These are phyloP conservation scores for Gastrodia elata DNA, from an alignment of 106 monocot genomes.

Conservation along the genomic window DNA sequence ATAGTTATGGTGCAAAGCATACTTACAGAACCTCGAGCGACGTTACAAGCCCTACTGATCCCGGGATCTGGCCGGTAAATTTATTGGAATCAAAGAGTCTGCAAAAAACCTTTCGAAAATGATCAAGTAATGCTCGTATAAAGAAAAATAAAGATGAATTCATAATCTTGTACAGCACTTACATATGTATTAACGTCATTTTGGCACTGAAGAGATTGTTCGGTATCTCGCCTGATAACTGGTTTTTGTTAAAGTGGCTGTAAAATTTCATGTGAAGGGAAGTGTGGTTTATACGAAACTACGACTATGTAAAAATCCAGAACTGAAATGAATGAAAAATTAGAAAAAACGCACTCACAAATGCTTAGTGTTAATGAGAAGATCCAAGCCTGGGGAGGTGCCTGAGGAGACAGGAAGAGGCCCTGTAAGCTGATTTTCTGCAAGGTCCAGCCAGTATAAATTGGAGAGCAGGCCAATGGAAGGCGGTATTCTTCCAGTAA, in stretches of 20 bases:
- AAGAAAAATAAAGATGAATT: neutral
- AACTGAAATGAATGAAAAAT: neutral
- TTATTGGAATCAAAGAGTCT: slow-evolving; percentile 66
- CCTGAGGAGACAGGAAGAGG: slow-evolving; percentile 35
- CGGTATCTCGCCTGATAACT: slow-evolving; percentile 59
- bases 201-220: slow-evolving; percentile 40
- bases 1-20: neutral
- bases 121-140: neutral
- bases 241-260: slow-evolving; percentile 89
- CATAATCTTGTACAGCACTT: slow-evolving; percentile 12
- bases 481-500: slow-evolving; percentile 47
- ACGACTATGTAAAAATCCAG: neutral
- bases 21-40: slow-evolving; percentile 68
- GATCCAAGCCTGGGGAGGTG: slow-evolving; percentile 40
- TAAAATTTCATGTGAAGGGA: neutral
- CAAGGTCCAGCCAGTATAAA: slow-evolving; percentile 44
- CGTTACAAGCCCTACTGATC: slow-evolving; percentile 35
- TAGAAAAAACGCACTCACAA: slow-evolving; percentile 33
- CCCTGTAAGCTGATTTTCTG: slow-evolving; percentile 53
- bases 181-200: slow-evolving; percentile 72
- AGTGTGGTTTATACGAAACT: neutral
- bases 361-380: slow-evolving; percentile 46
- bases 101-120: slow-evolving; percentile 2
- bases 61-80: slow-evolving; percentile 58
- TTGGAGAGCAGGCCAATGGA: slow-evolving; percentile 44